These are phyloP conservation scores for Oxyria digyna DNA, from an alignment of 148 eudicot genomes.

Conservation along the genomic window DNA sequence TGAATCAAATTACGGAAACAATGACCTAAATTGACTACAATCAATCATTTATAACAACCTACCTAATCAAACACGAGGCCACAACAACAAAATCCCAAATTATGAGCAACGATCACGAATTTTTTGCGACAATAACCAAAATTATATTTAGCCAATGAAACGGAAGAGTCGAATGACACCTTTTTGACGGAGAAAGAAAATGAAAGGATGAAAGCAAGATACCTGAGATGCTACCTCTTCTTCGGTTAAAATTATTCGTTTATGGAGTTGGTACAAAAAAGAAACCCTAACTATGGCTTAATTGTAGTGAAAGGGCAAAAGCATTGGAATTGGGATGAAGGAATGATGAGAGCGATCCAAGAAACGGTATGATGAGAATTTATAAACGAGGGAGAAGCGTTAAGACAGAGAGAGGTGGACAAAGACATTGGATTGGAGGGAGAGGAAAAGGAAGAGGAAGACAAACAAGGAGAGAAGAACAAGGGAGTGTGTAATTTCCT, in stretches of 20 bases:
- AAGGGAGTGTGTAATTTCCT: neutral
- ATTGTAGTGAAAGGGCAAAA: neutral
- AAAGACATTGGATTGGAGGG: slow-evolving; percentile 10
- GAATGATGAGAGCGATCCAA: slow-evolving; percentile 7
- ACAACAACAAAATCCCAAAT: slow-evolving; percentile 1
- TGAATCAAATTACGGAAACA: slow-evolving; percentile 10
- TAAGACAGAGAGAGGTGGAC: slow-evolving; percentile 7
- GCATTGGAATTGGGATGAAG: neutral
- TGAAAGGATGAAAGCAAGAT: slow-evolving; percentile 8
- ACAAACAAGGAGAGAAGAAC: neutral
- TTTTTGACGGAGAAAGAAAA: too few relatives aligned
- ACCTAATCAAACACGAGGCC: slow-evolving; percentile 15
- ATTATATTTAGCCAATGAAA: neutral
- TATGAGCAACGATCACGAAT: slow-evolving; percentile 4
- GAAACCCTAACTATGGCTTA: slow-evolving; percentile 11
- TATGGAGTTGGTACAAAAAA: neutral
- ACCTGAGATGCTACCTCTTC: slow-evolving; percentile 13
- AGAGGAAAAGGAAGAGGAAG: neutral
- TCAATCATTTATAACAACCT: slow-evolving; percentile 12
- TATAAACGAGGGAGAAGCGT: slow-evolving; percentile 8
- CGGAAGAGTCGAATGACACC: too few relatives aligned
- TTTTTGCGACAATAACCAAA: neutral
- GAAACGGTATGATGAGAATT: slow-evolving; percentile 8
- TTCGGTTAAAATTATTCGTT: neutral
- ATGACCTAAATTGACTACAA: slow-evolving; percentile 11